Conservation (phyloP, 1,139 yeast genomes). For the Kluyveromyces sp. region DNA sequence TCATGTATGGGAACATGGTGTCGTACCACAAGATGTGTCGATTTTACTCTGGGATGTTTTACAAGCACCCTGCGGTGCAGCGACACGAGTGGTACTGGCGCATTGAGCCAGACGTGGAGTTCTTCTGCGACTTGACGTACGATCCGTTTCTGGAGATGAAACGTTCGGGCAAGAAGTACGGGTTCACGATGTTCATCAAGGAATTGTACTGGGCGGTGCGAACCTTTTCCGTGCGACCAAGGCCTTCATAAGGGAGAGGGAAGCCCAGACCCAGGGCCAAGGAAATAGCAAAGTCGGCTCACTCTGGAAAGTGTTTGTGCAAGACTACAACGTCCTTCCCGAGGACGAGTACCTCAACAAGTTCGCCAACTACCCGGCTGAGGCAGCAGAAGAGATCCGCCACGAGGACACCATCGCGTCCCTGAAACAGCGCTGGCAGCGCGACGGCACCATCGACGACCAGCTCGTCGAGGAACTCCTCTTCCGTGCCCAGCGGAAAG, state of each 20-base stretch:
- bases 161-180: constrained; percentile 60
- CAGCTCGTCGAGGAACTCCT: constrained; percentile 18
- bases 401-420: constrained; percentile 29
- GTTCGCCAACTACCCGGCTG: constrained; percentile 24
- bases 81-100: constrained; percentile 89
- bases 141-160: constrained; percentile 86
- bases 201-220: constrained; percentile 73
- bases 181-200: constrained; percentile 68
- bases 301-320: constrained; percentile 51
- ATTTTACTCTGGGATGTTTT: constrained; percentile 71
- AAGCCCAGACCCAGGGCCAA: too few species aligned
- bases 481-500: constrained; percentile 15
- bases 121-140: constrained; percentile 81
- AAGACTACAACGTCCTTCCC: constrained; percentile 26
- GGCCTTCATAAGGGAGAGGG: constrained; percentile 45
- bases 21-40: constrained; percentile 69
- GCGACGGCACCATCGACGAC: constrained; percentile 13
- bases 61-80: constrained; percentile 59
- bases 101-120: constrained; percentile 85
- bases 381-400: constrained; percentile 19
- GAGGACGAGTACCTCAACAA: constrained; percentile 15
- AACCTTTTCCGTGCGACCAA: constrained; percentile 65
- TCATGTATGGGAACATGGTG: constrained; percentile 72
- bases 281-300: constrained; percentile 41
- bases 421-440: constrained; percentile 9